phyloP scores from a whole-genome alignment of 768 basidiomycete genomes.

The Phanerodontia chrysosporium region DNA sequence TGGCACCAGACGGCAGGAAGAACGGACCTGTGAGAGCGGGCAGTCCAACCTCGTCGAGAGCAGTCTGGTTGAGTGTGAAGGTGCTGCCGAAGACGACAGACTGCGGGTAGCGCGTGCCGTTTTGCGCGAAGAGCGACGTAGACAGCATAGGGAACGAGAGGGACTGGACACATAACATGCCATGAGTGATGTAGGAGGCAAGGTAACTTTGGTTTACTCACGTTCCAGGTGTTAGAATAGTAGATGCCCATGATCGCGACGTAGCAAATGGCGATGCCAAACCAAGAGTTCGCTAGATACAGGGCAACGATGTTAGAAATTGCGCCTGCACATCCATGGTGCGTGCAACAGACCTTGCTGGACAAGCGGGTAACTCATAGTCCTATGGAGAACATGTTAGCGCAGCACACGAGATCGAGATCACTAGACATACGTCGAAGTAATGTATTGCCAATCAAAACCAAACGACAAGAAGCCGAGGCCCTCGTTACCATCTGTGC shows the following conservation, averaged over 20 bases:
- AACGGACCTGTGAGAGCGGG: slow-evolving; percentile 29
- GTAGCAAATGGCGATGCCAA: slow-evolving; percentile 51
- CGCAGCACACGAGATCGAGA: slow-evolving; percentile 21
- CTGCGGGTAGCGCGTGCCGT: slow-evolving; percentile 54
- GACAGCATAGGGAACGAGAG: slow-evolving; percentile 56
- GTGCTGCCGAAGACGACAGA: slow-evolving; percentile 46
- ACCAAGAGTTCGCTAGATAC: slow-evolving; percentile 50
- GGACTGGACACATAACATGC: slow-evolving; percentile 31
- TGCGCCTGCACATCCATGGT: slow-evolving; percentile 15
- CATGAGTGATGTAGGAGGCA: slow-evolving; percentile 24
- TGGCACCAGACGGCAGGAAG: background rate
- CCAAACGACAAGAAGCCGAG: slow-evolving; percentile 56
- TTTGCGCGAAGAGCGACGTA: slow-evolving; percentile 48
- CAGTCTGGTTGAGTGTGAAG: slow-evolving; percentile 51
- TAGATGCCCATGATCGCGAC: slow-evolving; percentile 51
- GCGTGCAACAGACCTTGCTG: slow-evolving; percentile 42
- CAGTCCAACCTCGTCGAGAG: slow-evolving; percentile 42
- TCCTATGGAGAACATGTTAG: slow-evolving; percentile 21
- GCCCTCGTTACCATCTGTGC: slow-evolving; percentile 63
- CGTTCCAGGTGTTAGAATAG: slow-evolving; percentile 61
- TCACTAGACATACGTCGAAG: slow-evolving; percentile 29
- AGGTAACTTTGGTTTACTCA: no score
- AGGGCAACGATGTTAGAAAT: slow-evolving; percentile 15
- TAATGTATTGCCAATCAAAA: slow-evolving; percentile 70
- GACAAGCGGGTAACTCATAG: slow-evolving; percentile 48